These are phyloP conservation scores for Vigna trinervia DNA, from an alignment of 306 rosid genomes.

Conservation along the genomic window DNA sequence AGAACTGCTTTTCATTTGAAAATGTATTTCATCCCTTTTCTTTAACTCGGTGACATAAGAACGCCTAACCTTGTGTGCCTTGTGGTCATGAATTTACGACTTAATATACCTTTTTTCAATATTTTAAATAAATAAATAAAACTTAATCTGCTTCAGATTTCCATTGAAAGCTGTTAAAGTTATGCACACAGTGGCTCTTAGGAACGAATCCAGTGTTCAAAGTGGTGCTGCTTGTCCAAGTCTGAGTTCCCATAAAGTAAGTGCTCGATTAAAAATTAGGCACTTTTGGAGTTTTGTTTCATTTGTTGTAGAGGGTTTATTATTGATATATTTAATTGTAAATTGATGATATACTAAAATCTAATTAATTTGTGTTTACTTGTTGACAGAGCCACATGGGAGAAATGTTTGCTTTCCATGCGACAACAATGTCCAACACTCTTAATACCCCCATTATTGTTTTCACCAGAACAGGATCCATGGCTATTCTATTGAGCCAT, in stretches of 20 bases:
- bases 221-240: slow-evolving; percentile 56
- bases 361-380: slow-evolving; percentile 34
- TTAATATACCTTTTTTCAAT: slow-evolving; percentile 22
- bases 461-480: slow-evolving; percentile 96
- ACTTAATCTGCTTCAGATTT: slow-evolving; percentile 62
- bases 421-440: slow-evolving; percentile 90
- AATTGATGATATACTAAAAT: slow-evolving; percentile 17
- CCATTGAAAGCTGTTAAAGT: slow-evolving; percentile 96
- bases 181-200: slow-evolving; percentile 88
- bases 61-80: slow-evolving; percentile 11
- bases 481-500: slow-evolving; percentile 91
- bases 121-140: slow-evolving; percentile 26
- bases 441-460: slow-evolving; percentile 79
- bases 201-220: slow-evolving; percentile 74
- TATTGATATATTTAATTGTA: slow-evolving; percentile 25
- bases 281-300: slow-evolving; percentile 32
- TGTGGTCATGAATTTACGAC: slow-evolving; percentile 7
- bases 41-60: not conserved
- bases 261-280: slow-evolving; percentile 32
- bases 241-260: slow-evolving; percentile 60
- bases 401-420: slow-evolving; percentile 89
- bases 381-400: slow-evolving; percentile 88
- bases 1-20: slow-evolving; percentile 30
- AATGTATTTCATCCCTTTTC: slow-evolving; percentile 11
- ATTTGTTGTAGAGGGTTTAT: slow-evolving; percentile 8